These are phyloP conservation scores for Afroboletus lepidellus DNA, from an alignment of 1,284 basidiomycete species.

Conservation along the genomic window DNA sequence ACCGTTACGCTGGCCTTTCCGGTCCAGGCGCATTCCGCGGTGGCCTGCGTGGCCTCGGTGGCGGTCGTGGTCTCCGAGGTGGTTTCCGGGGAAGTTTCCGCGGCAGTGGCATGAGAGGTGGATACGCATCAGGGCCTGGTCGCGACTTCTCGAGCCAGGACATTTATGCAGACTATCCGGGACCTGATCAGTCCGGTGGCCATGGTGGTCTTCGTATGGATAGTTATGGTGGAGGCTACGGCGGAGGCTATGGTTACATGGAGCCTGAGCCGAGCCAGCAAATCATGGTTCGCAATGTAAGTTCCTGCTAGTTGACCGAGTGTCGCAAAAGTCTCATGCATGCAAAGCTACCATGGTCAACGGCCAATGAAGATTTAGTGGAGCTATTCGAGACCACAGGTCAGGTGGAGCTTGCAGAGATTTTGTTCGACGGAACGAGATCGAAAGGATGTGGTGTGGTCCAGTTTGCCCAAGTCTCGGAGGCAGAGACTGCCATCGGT, in stretches of 20 bases:
- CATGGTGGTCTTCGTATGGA: conserved; percentile 50
- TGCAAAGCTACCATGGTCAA: conserved; percentile 91
- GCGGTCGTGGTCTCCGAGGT: conserved; percentile 44
- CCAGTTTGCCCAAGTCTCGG: conserved; percentile 84
- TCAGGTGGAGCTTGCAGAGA: conserved; percentile 90
- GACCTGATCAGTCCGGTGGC: conserved; percentile 65
- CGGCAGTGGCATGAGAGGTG: conserved; percentile 51
- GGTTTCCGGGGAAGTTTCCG: conserved; percentile 61
- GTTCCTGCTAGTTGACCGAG: conserved; percentile 35
- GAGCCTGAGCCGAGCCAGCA: conserved; percentile 87
- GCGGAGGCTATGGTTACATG: conserved; percentile 31
- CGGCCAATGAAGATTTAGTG: conserved; percentile 97
- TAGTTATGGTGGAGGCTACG: conserved; percentile 37
- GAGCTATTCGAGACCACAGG: conserved; percentile 98
- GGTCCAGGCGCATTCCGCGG: conserved; percentile 66
- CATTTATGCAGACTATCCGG: conserved; percentile 79
- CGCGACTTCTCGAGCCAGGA: conserved; percentile 77
- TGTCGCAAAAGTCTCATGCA: background rate
- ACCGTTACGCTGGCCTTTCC: conserved; percentile 83
- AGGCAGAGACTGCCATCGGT: conserved; percentile 94
- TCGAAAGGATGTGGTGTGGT: conserved; percentile 95
- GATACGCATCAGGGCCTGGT: conserved; percentile 52
- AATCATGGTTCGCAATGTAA: conserved; percentile 95
- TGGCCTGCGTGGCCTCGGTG: conserved; percentile 51
- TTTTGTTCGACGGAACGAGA: conserved; percentile 86